Base-by-base conservation (phyloP, 208 protist species). In the Crithidia brevicula region DNA sequence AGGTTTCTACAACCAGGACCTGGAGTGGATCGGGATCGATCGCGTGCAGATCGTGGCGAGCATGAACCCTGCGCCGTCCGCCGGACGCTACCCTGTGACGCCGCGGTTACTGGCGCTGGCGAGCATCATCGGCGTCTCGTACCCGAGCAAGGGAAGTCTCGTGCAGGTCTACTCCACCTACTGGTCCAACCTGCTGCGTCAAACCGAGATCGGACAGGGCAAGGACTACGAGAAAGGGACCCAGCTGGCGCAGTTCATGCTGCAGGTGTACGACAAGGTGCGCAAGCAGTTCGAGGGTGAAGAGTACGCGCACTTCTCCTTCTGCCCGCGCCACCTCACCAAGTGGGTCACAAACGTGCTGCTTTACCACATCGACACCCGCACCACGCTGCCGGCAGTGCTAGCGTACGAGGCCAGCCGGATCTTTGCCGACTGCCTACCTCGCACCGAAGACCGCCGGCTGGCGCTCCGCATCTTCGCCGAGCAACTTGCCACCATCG, bases 1-100 rank as follows among this genome's bases (percentile, higher is more conserved):
- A 20, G 95, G 96, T n/a, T 99, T 98, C 75, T 99, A 98, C 81
- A 97, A 98, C 85, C 82, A 85, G 50, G 91, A 97, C 33, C 83
- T 99, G n/a, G 98, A 99, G 73, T 99, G 97, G 95, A 88, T 99
- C 20, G 79, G 81, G 15, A 66, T 98, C 1, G 96, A 99, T 54
- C 81, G 81, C 30, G 79, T 99, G 36, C 96, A 98, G 80, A 82
- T 99, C 58, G 94, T 98, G 3, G 93, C 81, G 18, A 98, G 87
- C 47, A 98, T 99, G 95, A 99, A 97, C 82, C 90, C 95, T 6
- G 60, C 70, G 3, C 83, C 77, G 20, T 97, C 96, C 23, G 87
- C 95, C 16, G 97, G 96, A 6, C 87, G 96, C 34, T 96, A 98
- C 83, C 52, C 88, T 2, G 87, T 99, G 18, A 85, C 93, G 8